Conservation (phyloP, 129 eudicot genomes). For the Heracleum sosnowskyi region DNA sequence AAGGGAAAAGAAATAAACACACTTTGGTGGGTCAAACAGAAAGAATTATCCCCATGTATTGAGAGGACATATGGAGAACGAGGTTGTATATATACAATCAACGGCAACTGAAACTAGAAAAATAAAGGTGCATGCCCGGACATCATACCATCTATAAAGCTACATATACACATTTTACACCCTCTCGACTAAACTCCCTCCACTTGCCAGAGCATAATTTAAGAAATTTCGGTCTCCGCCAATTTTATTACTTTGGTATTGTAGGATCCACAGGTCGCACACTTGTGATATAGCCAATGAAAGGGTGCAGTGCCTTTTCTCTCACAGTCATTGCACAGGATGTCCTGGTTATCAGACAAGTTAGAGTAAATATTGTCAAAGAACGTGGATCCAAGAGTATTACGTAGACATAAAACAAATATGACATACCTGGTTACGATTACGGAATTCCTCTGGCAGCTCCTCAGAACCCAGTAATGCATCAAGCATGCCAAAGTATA, state of each 20-base stretch:
- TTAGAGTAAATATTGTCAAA: neutral
- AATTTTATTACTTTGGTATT: constrained; percentile 35
- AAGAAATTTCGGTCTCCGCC: neutral
- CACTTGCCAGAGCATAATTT: neutral
- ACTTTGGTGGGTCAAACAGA: no score
- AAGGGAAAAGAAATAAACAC: no score
- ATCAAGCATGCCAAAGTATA: constrained; percentile 47
- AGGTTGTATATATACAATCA: no score
- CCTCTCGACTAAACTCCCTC: neutral
- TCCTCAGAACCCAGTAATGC: constrained; percentile 38
- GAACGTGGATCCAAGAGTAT: neutral
- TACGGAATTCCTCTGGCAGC: constrained; percentile 39
- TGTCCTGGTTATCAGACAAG: constrained; percentile 18
- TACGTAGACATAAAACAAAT: neutral
- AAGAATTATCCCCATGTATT: no score
- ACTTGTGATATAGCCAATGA: constrained; percentile 48
- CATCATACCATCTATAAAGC: neutral
- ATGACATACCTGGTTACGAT: constrained; percentile 37
- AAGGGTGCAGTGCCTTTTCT: constrained; percentile 28
- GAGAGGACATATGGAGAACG: no score
- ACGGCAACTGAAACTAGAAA: no score
- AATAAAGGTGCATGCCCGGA: no score
- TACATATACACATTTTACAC: neutral
- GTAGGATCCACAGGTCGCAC: constrained; percentile 37
- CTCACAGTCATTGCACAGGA: constrained; percentile 44